Conservation (phyloP, 108 stramenopile genomes). For the Stephanodiscus minutulus region DNA sequence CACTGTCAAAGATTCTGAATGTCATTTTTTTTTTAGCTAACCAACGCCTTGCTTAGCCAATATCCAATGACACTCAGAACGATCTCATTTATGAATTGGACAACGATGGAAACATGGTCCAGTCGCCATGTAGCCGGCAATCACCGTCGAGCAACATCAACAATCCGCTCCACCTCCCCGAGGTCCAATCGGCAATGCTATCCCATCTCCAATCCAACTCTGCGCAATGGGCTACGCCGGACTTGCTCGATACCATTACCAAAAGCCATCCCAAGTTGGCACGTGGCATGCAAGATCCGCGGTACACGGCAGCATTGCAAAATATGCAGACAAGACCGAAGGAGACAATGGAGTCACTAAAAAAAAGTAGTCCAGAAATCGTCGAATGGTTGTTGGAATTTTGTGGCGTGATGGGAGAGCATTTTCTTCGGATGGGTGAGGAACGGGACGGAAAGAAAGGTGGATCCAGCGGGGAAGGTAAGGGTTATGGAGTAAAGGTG, state of each 20-base stretch:
- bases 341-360: conserved; percentile 56
- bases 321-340: conserved; percentile 48
- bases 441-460: conserved; percentile 1
- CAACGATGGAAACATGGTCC: conserved; percentile 35
- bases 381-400: conserved; percentile 42
- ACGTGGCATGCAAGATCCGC: conserved; percentile 38
- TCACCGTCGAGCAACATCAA: conserved; percentile 4
- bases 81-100: conserved; percentile 45
- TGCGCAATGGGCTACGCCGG: conserved; percentile 34
- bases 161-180: conserved; percentile 33
- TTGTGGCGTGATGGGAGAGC: conserved; percentile 51
- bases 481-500: conserved; percentile 4
- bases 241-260: conserved; percentile 34
- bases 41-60: neutral
- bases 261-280: conserved; percentile 44
- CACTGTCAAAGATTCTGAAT: neutral
- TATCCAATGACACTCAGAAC: conserved; percentile 12
- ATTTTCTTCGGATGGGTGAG: conserved; percentile 41
- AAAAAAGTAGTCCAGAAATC: conserved; percentile 46
- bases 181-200: conserved; percentile 36
- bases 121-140: neutral
- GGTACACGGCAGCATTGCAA: conserved; percentile 45
- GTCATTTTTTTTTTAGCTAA: too few species aligned
- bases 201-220: conserved; percentile 19
- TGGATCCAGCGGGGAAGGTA: neutral